These are phyloP conservation scores for Lodderomyces margitis DNA, from an alignment of 1,139 yeast species.

Conservation along the genomic window DNA sequence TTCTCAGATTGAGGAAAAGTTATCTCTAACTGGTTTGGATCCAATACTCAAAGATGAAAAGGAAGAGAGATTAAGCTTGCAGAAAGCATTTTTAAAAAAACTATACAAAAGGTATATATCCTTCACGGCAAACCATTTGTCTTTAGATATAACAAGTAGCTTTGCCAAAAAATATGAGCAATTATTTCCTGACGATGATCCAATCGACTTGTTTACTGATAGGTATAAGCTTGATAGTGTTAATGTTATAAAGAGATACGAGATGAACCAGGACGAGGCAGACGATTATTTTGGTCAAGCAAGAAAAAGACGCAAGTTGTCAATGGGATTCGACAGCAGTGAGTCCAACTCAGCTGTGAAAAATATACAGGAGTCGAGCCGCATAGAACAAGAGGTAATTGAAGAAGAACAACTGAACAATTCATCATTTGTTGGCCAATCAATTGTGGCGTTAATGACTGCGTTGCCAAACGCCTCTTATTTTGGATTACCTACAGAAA, in stretches of 20 bases:
- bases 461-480: slow-evolving; percentile 52
- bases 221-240: slow-evolving; percentile 42
- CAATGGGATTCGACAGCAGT: slow-evolving; percentile 4
- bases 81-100: slow-evolving; percentile 25
- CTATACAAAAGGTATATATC: slow-evolving; percentile 26
- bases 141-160: slow-evolving; percentile 61
- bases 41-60: slow-evolving; percentile 25
- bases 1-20: slow-evolving; percentile 21
- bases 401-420: slow-evolving; percentile 15
- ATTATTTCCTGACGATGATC: slow-evolving; percentile 60
- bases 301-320: slow-evolving; percentile 22
- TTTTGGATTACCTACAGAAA: slow-evolving; percentile 41
- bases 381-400: slow-evolving; percentile 14
- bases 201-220: slow-evolving; percentile 39
- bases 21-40: slow-evolving; percentile 17
- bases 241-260: slow-evolving; percentile 46
- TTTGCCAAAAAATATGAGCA: slow-evolving; percentile 67
- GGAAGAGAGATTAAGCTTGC: slow-evolving; percentile 22
- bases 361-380: slow-evolving; percentile 14
- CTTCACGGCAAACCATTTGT: slow-evolving; percentile 52
- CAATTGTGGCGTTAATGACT: slow-evolving; percentile 51
- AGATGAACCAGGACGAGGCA: slow-evolving; percentile 32
- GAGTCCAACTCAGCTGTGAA: slow-evolving; percentile 12
- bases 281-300: slow-evolving; percentile 18
- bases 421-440: slow-evolving; percentile 48